Evolutionary conservation across 2,329 filamentous ascomycete species (phyloP), one percentile per base, ranked within the genome.

Genomic region (Fusarium humuli): DNA sequence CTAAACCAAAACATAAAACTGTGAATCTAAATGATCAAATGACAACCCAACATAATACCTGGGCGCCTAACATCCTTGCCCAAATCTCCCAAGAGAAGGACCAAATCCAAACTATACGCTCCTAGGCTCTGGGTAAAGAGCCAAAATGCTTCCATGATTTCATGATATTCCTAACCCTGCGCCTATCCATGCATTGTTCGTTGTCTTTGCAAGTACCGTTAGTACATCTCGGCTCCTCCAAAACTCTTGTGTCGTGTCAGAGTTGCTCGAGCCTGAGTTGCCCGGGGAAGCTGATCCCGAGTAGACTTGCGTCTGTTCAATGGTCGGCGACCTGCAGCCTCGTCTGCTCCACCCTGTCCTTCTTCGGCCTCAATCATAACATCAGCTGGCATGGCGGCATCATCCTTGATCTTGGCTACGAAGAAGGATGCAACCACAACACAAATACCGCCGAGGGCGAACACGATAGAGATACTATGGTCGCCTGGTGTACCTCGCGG

Each of bases 401-500:
- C 88, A 74, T 94, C 92, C 41, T 86, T 83, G 37, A 96, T 89
- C 61, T 86, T 84, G 53, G 86, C 83, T 13, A 93, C 91, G 76
- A 95, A 87, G 72, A 87, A 93, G 7, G 92, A 93, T 8, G 95
- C 92, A 5, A 91, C 82, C 49, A 98, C 79, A 3, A 94, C 93
- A 67, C 92, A 92, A 45, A 92, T 80, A 4, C 94, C 95, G 3
- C 94, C 94, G 58, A 97, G 90, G 22, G 94, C 89, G 73, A 98
- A 83, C 44, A 97, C 94, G 83, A 95, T 93, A 18, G 91, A 90
- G 52, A 98, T 93, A 78, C 93, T 97, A 70, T 92, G 89, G 81
- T 98, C 95, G 34, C 94, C 94, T 0, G 93, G 91, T 7, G 87
- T 88, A 7, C 94, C 94, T 68, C 95, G 87, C 1, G 93, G 94